phyloP scores from a whole-genome alignment of 2,329 filamentous ascomycete genomes.

The Pyrenochaeta sp. region DNA sequence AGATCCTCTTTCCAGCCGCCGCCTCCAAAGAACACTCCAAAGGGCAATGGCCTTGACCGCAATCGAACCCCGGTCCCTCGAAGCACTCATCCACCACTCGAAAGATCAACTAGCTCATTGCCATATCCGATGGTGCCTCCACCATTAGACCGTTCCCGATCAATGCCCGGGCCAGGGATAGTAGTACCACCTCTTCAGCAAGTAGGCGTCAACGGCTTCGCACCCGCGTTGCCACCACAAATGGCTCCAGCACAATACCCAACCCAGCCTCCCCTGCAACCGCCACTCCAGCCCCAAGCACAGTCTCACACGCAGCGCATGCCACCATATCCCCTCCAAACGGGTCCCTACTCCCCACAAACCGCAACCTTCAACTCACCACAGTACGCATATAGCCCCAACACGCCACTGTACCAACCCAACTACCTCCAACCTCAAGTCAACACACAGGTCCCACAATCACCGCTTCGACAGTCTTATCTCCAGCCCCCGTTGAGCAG shows the following conservation, averaged over 20 bases:
- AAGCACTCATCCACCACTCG: conserved; percentile 25
- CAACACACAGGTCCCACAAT: conserved; percentile 13
- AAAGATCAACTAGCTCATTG: conserved; percentile 29
- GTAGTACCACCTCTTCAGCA: conserved; percentile 14
- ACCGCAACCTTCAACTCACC: conserved; percentile 7
- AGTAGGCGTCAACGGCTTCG: conserved; percentile 13
- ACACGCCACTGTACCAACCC: conserved; percentile 4
- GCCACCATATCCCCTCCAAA: conserved; percentile 12
- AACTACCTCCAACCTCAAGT: conserved; percentile 8
- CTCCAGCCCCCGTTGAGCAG: conserved; percentile 7
- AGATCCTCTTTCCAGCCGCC: conserved; percentile 35
- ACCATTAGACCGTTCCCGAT: conserved; percentile 35
- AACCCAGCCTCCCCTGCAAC: conserved; percentile 8
- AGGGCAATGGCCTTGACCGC: conserved; percentile 23
- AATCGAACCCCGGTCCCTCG: conserved; percentile 32
- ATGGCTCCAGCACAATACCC: conserved; percentile 9
- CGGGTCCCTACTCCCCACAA: conserved; percentile 7
- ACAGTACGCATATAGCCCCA: conserved; percentile 12
- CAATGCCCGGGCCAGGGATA: conserved; percentile 28
- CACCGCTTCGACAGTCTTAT: conserved; percentile 24
- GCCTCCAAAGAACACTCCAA: conserved; percentile 10
- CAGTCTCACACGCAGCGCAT: too few relatives aligned
- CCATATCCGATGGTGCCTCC: conserved; percentile 24
- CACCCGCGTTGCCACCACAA: conserved; percentile 23
- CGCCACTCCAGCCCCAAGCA: conserved; percentile 10